phyloP scores from a whole-genome alignment of 139 green algal genomes.

The Chlorella sp. region DNA sequence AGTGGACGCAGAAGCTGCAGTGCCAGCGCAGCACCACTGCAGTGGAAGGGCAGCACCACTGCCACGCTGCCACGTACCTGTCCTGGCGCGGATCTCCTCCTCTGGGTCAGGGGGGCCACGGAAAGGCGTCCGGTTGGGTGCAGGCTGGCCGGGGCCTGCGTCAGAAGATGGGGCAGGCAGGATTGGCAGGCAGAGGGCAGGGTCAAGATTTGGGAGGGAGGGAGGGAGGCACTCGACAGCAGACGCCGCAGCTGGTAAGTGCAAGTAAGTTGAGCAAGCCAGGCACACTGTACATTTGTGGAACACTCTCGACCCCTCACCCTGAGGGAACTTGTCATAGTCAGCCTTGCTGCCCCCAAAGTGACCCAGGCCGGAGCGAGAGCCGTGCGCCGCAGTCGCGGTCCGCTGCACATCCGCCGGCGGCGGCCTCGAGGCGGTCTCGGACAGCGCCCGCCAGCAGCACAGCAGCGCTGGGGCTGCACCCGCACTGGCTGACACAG shows the following conservation, averaged over 20 bases:
- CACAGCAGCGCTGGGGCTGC: too few relatives aligned
- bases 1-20: too few relatives aligned
- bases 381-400: neutral
- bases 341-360: slow-evolving; percentile 12
- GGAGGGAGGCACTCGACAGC: neutral
- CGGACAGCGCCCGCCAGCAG: too few relatives aligned
- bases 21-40: too few relatives aligned
- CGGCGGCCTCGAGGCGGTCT: neutral
- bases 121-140: neutral
- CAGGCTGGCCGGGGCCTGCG: slow-evolving; percentile 12
- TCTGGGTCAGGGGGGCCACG: neutral
- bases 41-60: too few relatives aligned
- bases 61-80: neutral
- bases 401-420: neutral
- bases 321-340: slow-evolving; percentile 13
- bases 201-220: neutral
- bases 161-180: neutral
- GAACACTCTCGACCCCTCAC: neutral
- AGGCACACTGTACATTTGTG: neutral
- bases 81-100: neutral
- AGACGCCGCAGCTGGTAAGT: too few relatives aligned
- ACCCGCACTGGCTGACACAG: too few relatives aligned
- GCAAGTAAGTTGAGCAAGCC: neutral
- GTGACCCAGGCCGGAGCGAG: neutral
- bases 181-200: neutral